phyloP scores from a whole-genome alignment of 441 rosid species.

The Corymbia citriodora region DNA sequence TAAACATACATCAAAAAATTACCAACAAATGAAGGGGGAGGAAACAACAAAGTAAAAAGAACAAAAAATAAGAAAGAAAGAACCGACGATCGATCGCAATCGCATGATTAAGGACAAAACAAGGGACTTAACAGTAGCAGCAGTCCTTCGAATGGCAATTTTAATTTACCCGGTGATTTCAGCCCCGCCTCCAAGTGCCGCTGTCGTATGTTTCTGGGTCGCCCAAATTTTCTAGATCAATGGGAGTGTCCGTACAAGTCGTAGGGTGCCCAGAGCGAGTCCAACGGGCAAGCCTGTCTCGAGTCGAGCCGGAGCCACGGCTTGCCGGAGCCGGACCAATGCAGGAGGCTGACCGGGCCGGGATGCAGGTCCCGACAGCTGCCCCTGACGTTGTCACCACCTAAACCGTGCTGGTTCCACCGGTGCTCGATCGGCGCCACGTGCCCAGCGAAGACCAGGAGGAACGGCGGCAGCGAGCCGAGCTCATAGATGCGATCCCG shows the following conservation, averaged over 20 bases:
- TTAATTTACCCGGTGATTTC: neutral
- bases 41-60: neutral
- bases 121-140: neutral
- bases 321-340: conserved; percentile 97
- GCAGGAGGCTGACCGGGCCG: conserved; percentile 79
- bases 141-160: neutral
- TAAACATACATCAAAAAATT: neutral
- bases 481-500: conserved; percentile 71
- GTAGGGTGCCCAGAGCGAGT: conserved; percentile 70
- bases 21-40: neutral
- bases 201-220: neutral
- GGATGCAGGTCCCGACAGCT: conserved; percentile 86
- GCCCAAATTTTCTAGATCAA: conserved; percentile 2
- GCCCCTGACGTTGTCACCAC: conserved; percentile 84
- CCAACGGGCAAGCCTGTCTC: conserved; percentile 65
- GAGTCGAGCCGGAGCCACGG: conserved; percentile 84
- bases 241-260: conserved; percentile 58
- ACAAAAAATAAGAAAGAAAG: neutral
- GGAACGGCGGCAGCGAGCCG: conserved; percentile 80
- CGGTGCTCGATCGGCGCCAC: conserved; percentile 86
- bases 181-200: neutral
- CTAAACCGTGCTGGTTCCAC: conserved; percentile 91
- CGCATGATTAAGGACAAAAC: neutral
- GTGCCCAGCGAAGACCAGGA: conserved; percentile 68
- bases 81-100: neutral